A percentile compares a stretch with the other conserved stretches of the same genome.
These are phyloP conservation scores for Aureobasidium subglaciale DNA, from an alignment of 2,329 filamentous ascomycete species.

Conservation along the genomic window DNA sequence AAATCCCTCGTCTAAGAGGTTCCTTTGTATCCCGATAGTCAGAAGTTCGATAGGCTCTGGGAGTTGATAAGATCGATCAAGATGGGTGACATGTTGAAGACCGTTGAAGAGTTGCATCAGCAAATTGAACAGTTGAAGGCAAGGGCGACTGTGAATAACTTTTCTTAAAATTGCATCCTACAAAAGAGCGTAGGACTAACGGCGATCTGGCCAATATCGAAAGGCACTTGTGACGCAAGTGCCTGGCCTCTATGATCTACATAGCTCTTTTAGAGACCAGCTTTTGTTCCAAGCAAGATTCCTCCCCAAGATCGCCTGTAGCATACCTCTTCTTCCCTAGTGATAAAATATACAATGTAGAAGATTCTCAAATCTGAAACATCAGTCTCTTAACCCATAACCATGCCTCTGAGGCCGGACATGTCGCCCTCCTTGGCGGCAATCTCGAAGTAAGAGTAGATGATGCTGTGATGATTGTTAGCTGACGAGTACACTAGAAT, in stretches of 20 bases:
- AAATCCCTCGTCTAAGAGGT: no score
- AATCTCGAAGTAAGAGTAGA: slow-evolving; percentile 99
- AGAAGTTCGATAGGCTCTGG: no score
- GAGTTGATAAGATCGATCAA: no score
- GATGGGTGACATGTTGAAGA: no score
- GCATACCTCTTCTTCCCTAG: slow-evolving; percentile 3
- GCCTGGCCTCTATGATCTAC: slow-evolving; percentile 12
- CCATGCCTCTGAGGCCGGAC: slow-evolving; percentile 64
- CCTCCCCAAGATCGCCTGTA: slow-evolving; percentile 6
- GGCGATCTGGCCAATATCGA: slow-evolving; percentile 5
- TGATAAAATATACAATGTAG: slow-evolving; percentile 13
- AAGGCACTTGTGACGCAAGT: background rate
- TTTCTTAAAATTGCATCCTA: slow-evolving; percentile 12
- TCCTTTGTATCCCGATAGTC: no score
- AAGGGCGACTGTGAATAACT: background rate
- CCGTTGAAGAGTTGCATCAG: no score
- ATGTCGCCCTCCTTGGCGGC: slow-evolving; percentile 98
- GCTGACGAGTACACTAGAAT: background rate
- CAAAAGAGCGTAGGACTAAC: slow-evolving; percentile 12
- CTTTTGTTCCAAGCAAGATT: slow-evolving; percentile 12
- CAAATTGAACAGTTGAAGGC: background rate
- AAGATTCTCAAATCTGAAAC: slow-evolving; percentile 12
- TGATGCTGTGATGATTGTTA: slow-evolving; percentile 61
- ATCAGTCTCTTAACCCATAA: slow-evolving; percentile 40
- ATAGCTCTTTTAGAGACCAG: slow-evolving; percentile 9